Conservation (phyloP, 176 grass and related monocot species). For the Carex parvula region DNA sequence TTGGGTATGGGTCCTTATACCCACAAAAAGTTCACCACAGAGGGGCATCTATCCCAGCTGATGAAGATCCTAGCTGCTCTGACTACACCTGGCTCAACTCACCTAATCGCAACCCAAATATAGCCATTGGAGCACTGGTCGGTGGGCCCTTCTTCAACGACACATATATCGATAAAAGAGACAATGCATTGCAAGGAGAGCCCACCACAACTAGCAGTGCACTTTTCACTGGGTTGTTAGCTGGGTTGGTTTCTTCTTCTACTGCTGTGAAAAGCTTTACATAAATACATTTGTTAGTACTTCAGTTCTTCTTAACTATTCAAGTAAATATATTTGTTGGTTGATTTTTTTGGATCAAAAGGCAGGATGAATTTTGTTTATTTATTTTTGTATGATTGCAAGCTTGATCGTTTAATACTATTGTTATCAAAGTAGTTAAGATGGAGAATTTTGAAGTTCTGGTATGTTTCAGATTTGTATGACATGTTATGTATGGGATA, state of each 20-base stretch:
- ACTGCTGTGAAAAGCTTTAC: constrained; percentile 35
- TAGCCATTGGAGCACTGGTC: constrained; percentile 57
- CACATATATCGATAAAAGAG: constrained; percentile 44
- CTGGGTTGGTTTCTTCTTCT: constrained; percentile 46
- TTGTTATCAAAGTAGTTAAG: neutral
- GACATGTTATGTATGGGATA: neutral
- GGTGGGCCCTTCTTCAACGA: constrained; percentile 72
- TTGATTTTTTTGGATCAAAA: constrained; percentile 10
- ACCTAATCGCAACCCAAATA: constrained; percentile 46
- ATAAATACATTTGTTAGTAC: neutral
- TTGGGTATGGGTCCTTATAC: constrained; percentile 59
- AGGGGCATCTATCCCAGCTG: constrained; percentile 63
- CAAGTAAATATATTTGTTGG: neutral
- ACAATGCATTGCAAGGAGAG: constrained; percentile 58
- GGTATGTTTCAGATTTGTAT: neutral
- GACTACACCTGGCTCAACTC: constrained; percentile 59
- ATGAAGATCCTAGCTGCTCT: constrained; percentile 42
- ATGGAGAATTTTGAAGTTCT: neutral
- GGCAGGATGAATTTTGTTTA: neutral
- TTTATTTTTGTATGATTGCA: neutral
- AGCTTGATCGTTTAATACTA: constrained; percentile 2
- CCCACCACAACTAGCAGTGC: constrained; percentile 65
- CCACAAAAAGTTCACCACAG: constrained; percentile 67
- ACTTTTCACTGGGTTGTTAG: constrained; percentile 53
- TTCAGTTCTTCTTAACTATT: neutral